Base-by-base conservation (phyloP, 345 rosid species). In the Sapria himalayana region DNA sequence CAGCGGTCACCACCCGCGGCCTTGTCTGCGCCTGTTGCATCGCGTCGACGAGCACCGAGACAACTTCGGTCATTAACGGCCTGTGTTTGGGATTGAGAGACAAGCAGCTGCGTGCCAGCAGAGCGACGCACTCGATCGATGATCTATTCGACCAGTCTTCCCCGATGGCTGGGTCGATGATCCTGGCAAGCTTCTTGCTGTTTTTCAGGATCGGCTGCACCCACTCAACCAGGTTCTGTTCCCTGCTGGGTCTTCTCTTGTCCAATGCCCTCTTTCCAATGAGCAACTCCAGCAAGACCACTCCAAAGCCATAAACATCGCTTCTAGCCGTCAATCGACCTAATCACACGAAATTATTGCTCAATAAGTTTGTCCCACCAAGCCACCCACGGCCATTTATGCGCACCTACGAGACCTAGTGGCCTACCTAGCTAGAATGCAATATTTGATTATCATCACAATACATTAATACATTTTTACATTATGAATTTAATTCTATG, bases 201-300 rank as follows among this genome's bases (percentile, higher is more conserved):
- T 84, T 61, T 56, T 77, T 77, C 62, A 89, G 38, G 34, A 89
- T 62, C 1, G 95, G 99, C 18, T 92, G 66, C 1, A 95, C 99
- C 99, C 99, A 84, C 39, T 89, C 99, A 13, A 89, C 99, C 39
- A 84, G 60, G 66, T 82, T 89, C 61, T 73, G 86, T 56, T 89
- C 93, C 51, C 76, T 65, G 60, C 92, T 73, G 36, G 93, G 80
- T 45, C 81, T 67, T 57, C 80, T 66, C 70, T 82, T 84, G 64
- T 89, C 99, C 76, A 82, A 61, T 2, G 93, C 99, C 41, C 76
- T 75, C 62, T 86, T 74, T 58, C 99, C 99, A 22, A 84, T 72
- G 12, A 89, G 93, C 79, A 84, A 61, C 72, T 89, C 99, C 1
- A 89, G 84, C 13, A 89, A 64, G 56, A 89, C 95, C 44, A 84